Evolutionary conservation across 2,329 filamentous ascomycete genomes (phyloP).

Genomic region (Alternaria ethzedia): DNA sequence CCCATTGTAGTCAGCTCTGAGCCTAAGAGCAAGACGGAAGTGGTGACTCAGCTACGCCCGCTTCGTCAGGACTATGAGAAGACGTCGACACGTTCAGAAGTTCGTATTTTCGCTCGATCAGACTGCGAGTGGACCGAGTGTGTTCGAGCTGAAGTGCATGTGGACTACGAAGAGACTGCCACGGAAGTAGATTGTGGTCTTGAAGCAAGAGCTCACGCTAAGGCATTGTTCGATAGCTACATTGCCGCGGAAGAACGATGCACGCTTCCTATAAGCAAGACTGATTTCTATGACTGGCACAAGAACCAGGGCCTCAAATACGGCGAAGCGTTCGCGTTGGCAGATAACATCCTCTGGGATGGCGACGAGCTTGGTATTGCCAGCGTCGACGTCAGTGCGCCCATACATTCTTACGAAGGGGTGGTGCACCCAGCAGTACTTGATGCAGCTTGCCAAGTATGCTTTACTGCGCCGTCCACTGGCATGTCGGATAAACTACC

Average conservation of each 20-base stretch:
- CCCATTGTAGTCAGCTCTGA: background rate
- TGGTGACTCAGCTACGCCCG: background rate
- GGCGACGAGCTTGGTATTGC: background rate
- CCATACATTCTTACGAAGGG: background rate
- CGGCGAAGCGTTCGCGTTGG: background rate
- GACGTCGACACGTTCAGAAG: background rate
- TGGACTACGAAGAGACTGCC: background rate
- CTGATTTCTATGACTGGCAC: background rate
- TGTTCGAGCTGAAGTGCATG: background rate
- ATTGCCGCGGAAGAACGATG: background rate
- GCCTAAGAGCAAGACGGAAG: background rate
- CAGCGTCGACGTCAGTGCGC: background rate
- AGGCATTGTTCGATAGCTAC: background rate
- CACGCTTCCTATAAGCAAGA: background rate
- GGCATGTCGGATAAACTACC: background rate
- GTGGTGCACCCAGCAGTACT: background rate
- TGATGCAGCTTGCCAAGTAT: background rate
- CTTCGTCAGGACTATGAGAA: background rate
- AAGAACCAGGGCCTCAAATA: background rate
- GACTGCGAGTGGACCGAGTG: background rate
- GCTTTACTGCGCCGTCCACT: background rate
- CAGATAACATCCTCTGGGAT: background rate
- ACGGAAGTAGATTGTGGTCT: background rate
- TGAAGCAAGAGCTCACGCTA: background rate
- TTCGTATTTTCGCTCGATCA: background rate